Evolutionary conservation across 208 protist species (phyloP).

Genomic region (Porcisia hertigi): DNA sequence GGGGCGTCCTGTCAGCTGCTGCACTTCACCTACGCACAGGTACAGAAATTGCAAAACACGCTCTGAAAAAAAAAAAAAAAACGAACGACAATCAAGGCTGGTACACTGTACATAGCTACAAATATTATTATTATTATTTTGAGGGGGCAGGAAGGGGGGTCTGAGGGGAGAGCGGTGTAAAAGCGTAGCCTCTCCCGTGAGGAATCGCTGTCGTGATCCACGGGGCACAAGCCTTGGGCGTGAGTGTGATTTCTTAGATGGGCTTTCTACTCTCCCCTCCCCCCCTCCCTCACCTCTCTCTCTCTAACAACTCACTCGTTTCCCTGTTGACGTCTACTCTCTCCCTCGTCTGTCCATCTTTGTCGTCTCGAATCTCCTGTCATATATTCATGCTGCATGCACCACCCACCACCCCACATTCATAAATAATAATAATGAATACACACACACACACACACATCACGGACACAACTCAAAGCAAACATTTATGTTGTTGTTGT

Average conservation of each 20-base stretch:
- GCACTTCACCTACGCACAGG: too few relatives aligned
- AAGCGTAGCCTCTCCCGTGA: neutral
- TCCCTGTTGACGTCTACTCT: constrained; percentile 2
- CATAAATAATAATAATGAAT: neutral
- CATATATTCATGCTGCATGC: neutral
- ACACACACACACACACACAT: neutral
- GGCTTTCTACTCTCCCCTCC: neutral
- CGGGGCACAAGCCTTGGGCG: neutral
- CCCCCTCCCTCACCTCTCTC: neutral
- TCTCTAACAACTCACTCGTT: neutral
- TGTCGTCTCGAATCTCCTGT: neutral
- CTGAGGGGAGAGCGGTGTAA: neutral
- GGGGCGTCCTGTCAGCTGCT: too few relatives aligned
- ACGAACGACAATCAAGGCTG: too few relatives aligned
- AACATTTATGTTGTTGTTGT: neutral
- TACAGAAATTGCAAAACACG: too few relatives aligned
- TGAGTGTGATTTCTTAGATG: neutral
- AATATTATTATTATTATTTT: too few relatives aligned
- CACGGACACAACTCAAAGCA: neutral
- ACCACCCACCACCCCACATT: neutral
- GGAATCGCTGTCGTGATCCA: neutral
- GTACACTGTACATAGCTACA: too few relatives aligned
- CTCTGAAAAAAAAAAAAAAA: too few relatives aligned
- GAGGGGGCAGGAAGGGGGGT: too few relatives aligned
- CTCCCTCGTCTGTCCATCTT: neutral